A percentile compares a stretch with the other conserved stretches of the same genome.
Conservation (phyloP, 2,329 filamentous ascomycete species). For the Myriosclerotinia duriaeana region DNA sequence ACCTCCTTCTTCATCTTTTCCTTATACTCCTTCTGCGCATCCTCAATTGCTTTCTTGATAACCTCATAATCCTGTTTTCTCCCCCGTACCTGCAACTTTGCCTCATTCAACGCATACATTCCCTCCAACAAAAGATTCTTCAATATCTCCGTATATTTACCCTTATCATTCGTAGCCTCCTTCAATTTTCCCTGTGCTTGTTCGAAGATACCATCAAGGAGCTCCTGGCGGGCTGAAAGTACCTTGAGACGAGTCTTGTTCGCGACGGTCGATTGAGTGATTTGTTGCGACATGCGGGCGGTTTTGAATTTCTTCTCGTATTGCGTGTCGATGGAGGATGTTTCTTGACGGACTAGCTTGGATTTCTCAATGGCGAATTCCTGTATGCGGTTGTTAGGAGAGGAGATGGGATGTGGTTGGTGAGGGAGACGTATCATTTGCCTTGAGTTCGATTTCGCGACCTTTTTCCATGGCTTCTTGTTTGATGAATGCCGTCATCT, state of each 20-base stretch:
- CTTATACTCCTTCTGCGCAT: constrained; percentile 81
- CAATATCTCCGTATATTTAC: constrained; percentile 72
- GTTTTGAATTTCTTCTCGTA: constrained; percentile 99
- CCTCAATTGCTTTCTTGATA: constrained; percentile 74
- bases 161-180: constrained; percentile 64
- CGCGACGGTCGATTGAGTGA: constrained; percentile 90
- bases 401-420: not conserved
- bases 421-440: constrained; percentile 62
- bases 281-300: constrained; percentile 97
- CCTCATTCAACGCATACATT: constrained; percentile 82
- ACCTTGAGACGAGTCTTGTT: constrained; percentile 95
- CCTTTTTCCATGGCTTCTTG: constrained; percentile 97
- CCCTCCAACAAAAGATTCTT: constrained; percentile 86
- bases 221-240: constrained; percentile 80
- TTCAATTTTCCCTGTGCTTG: constrained; percentile 70
- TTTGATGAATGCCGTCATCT: constrained; percentile 99
- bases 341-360: constrained; percentile 96
- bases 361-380: constrained; percentile 99
- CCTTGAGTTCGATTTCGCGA: constrained; percentile 95
- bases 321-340: constrained; percentile 81
- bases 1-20: constrained; percentile 69
- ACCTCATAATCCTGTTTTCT: constrained; percentile 76
- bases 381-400: constrained; percentile 30
- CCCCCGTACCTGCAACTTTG: constrained; percentile 70
- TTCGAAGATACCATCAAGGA: constrained; percentile 89